Conservation (phyloP, 495 filamentous ascomycete genomes). For the Podospora pseudoanserina region DNA sequence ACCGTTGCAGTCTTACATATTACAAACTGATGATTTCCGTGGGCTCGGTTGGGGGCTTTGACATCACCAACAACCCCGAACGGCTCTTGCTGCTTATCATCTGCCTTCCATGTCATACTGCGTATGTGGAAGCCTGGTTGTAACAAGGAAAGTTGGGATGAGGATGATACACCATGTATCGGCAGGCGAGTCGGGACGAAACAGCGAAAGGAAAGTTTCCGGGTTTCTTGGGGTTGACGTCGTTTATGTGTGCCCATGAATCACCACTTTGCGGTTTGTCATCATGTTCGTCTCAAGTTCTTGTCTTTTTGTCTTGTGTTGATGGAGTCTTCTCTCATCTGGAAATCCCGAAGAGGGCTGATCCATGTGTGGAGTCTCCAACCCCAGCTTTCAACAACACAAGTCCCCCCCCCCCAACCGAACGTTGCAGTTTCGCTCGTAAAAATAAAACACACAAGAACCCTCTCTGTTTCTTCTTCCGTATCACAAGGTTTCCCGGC, state of each 20-base stretch:
- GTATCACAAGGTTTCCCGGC: not conserved
- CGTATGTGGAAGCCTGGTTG: no score
- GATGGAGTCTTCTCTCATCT: not conserved
- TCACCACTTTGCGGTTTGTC: not conserved
- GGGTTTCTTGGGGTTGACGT: no score
- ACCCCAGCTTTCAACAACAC: not conserved
- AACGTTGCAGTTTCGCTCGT: not conserved
- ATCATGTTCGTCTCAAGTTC: not conserved
- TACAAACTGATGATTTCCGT: not conserved
- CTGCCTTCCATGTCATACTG: not conserved
- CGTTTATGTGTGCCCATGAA: not conserved
- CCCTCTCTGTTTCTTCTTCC: not conserved
- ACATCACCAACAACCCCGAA: not conserved
- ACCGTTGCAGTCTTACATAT: not conserved
- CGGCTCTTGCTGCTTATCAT: not conserved
- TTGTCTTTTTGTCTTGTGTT: not conserved
- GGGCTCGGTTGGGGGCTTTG: not conserved
- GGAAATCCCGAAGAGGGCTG: not conserved
- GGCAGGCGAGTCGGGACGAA: conserved; percentile 4
- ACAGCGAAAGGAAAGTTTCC: not conserved
- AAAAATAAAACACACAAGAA: not conserved
- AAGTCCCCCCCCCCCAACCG: no score
- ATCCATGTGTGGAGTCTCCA: not conserved
- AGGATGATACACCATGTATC: not conserved
- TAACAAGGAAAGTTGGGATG: not conserved